Conservation (phyloP, 2,329 filamentous ascomycete genomes). For the Fusarium austroafricanum region DNA sequence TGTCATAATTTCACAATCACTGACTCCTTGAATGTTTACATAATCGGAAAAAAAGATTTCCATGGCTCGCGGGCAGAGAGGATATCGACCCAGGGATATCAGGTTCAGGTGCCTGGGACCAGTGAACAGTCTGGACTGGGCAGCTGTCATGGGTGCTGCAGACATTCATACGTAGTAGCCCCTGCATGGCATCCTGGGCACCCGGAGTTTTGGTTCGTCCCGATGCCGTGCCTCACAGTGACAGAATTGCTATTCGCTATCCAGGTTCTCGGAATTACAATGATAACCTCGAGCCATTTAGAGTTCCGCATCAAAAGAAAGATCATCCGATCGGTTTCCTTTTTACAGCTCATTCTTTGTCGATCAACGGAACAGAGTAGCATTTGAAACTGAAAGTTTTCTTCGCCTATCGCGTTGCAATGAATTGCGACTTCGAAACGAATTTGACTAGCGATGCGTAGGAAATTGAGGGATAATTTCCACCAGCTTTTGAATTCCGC, state of each 20-base stretch:
- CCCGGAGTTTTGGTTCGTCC: neutral
- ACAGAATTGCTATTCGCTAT: neutral
- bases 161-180: too few relatives aligned
- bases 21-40: too few relatives aligned
- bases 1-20: neutral
- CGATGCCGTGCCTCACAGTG: neutral
- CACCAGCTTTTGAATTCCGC: too few relatives aligned
- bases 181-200: neutral
- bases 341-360: neutral
- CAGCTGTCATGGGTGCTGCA: neutral
- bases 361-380: neutral
- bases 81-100: neutral
- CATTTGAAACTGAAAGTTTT: neutral
- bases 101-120: neutral
- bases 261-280: neutral
- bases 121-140: neutral
- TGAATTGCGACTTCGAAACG: neutral
- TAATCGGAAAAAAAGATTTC: too few relatives aligned
- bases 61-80: neutral
- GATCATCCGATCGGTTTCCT: neutral
- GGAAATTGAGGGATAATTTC: too few relatives aligned
- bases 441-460: neutral
- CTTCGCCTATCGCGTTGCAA: too few relatives aligned
- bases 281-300: too few relatives aligned
- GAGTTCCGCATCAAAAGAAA: neutral